Percentiles rank a stretch among this genome's conserved stretches.
These are phyloP conservation scores for Trichomonas tenax DNA, from an alignment of 208 protist genomes.

Conservation along the genomic window DNA sequence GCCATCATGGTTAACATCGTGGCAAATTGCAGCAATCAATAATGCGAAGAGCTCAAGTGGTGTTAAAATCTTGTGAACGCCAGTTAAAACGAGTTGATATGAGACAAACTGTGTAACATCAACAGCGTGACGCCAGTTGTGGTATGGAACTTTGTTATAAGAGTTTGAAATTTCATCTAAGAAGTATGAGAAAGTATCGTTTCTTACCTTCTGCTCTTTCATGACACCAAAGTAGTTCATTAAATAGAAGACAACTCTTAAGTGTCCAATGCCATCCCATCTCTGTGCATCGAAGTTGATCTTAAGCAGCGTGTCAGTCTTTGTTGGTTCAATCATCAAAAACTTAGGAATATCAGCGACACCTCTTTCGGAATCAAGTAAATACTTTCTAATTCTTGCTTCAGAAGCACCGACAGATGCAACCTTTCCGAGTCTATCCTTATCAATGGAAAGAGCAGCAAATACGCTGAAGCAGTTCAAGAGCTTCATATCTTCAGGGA, in stretches of 20 bases:
- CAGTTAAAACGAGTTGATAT: slow-evolving; percentile 28
- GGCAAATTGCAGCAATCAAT: slow-evolving; percentile 64
- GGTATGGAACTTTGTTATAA: slow-evolving; percentile 47
- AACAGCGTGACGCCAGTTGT: slow-evolving; percentile 53
- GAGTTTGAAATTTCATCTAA: neutral
- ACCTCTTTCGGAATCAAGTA: neutral
- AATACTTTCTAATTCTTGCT: neutral
- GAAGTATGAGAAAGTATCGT: neutral
- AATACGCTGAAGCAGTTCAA: neutral
- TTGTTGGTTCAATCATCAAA: neutral
- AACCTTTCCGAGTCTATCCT: neutral
- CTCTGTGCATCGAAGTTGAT: neutral
- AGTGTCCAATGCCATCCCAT: neutral
- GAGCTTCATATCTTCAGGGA: neutral
- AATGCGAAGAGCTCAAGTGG: slow-evolving; percentile 59
- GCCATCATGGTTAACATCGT: slow-evolving; percentile 86
- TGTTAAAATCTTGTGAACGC: slow-evolving; percentile 48
- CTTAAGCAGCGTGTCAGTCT: neutral
- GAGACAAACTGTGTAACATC: slow-evolving; percentile 51
- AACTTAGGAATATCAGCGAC: neutral
- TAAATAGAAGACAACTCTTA: neutral
- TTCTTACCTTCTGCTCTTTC: neutral
- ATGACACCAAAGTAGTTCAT: slow-evolving; percentile 21
- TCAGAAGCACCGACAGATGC: neutral
- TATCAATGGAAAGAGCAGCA: neutral